Evolutionary conservation across 495 filamentous ascomycete genomes (phyloP), one percentile per base, ranked within the genome.

Genomic region (Neurospora sp.): DNA sequence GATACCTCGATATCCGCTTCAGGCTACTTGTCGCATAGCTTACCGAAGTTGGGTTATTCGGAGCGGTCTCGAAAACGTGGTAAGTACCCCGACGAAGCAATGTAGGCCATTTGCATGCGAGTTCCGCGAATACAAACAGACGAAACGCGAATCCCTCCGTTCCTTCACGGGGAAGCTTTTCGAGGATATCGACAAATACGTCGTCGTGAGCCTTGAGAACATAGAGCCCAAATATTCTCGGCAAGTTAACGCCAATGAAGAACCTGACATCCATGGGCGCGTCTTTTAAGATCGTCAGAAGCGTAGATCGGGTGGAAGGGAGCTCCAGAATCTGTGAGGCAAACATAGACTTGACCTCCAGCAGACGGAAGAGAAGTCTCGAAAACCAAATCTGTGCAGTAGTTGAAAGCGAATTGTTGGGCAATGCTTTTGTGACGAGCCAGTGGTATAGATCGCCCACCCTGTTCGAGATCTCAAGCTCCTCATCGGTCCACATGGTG

Each of bases 51-150:
- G 87, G 83, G 2, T 95, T 86, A 48, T 87, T 87, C 7, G 90
- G 93, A 1, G 96, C 90, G 0, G 89, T 93, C 80, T 98, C 96
- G 75, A 97, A 96, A 31, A 97, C 93, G 80, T 94, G 91, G 79
- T 97, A 98, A 22, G 97, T 91, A 74, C 91, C 91, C 73, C 91
- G 90, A 69, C 93, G 91, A 68, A 94, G 84, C 71, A 95, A 85
- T 7, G 92, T 96, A 72, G 90, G 89, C 94, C 92, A 97, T 74
- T 81, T 79, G 38, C 93, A 91, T 59, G 91, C 95, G 46, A 99
- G 82, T 74, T 87, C 87, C 5, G 89, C 86, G 12, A 97, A 84
- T 37, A 92, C 88, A 76, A 92, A 89, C 9, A 98, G 82, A 18
- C 96, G 90, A 59, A 96, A 85, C 4, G 94, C 93, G 74, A 98